These are phyloP conservation scores for Cladosporium velox DNA, from an alignment of 2,329 filamentous ascomycete genomes.

Conservation along the genomic window DNA sequence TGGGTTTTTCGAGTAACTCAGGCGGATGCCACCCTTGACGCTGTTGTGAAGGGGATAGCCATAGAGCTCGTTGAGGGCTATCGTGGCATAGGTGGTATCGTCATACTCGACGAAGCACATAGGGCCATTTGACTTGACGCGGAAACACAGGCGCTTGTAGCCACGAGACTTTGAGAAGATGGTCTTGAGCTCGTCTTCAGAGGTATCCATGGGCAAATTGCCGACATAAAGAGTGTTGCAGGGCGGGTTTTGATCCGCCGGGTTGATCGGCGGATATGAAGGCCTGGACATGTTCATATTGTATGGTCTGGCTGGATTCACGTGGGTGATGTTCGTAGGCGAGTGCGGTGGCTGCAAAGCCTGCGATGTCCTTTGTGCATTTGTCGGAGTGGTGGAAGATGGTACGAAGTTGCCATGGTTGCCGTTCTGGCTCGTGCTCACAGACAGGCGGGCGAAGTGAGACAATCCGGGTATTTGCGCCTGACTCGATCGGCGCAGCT, in stretches of 20 bases:
- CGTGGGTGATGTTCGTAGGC: slow-evolving; percentile 56
- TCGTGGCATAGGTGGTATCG: slow-evolving; percentile 87
- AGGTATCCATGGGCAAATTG: slow-evolving; percentile 90
- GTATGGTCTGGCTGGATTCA: slow-evolving; percentile 48
- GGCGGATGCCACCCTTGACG: slow-evolving; percentile 87
- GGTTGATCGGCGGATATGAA: slow-evolving; percentile 83
- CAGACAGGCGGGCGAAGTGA: slow-evolving; percentile 68
- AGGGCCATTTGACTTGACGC: slow-evolving; percentile 90
- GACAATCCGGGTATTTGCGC: slow-evolving; percentile 66
- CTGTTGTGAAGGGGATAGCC: slow-evolving; percentile 86
- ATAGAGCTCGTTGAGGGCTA: slow-evolving; percentile 85
- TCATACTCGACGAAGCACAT: slow-evolving; percentile 99
- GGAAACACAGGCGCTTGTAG: slow-evolving; percentile 92
- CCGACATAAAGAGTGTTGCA: slow-evolving; percentile 98
- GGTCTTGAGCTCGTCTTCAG: slow-evolving; percentile 91
- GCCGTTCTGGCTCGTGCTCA: slow-evolving; percentile 63
- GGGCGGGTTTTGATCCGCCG: slow-evolving; percentile 92
- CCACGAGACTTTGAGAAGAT: slow-evolving; percentile 91
- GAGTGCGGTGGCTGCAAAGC: slow-evolving; percentile 54
- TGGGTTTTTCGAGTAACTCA: slow-evolving; percentile 97
- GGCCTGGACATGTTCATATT: slow-evolving; percentile 62
- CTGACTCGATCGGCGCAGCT: slow-evolving; percentile 66
- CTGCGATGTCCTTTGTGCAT: slow-evolving; percentile 28
- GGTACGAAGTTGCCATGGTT: slow-evolving; percentile 46
- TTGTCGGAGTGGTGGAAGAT: slow-evolving; percentile 49